These are phyloP conservation scores for Globisporangium camurandrum DNA, from an alignment of 352 stramenopile species.

Conservation along the genomic window DNA sequence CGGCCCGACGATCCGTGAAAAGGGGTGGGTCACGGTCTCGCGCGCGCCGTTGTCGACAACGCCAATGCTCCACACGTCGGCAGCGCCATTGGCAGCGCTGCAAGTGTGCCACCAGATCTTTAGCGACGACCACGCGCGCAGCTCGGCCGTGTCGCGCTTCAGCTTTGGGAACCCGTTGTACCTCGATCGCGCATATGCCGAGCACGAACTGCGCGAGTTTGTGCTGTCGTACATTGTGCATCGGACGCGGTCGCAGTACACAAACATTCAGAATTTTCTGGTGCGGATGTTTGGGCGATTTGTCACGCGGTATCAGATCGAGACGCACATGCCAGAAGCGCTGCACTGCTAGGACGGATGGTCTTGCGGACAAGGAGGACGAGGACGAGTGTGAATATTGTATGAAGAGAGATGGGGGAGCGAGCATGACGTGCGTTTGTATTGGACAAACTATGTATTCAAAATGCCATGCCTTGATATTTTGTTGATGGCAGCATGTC, in stretches of 20 bases:
- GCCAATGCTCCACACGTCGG: no score
- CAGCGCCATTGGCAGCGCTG: neutral
- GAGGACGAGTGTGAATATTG: no score
- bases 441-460: no score
- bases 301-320: slow-evolving; percentile 1
- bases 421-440: no score
- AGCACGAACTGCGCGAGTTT: slow-evolving; percentile 2
- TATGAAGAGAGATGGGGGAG: no score
- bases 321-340: neutral
- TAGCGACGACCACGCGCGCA: slow-evolving; percentile 2
- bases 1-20: slow-evolving; percentile 5
- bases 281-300: neutral
- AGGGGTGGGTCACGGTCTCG: slow-evolving; percentile 4
- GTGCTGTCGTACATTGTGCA: neutral
- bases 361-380: no score
- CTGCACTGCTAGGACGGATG: neutral
- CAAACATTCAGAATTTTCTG: slow-evolving; percentile 1
- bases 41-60: no score
- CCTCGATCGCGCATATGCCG: neutral
- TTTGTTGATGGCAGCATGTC: no score
- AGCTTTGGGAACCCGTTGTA: neutral
- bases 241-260: neutral
- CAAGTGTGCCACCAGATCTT: slow-evolving; percentile 10
- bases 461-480: no score
- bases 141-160: neutral